These are phyloP conservation scores for Ganoderma meredithae DNA, from an alignment of 1,284 basidiomycete genomes.

Conservation along the genomic window DNA sequence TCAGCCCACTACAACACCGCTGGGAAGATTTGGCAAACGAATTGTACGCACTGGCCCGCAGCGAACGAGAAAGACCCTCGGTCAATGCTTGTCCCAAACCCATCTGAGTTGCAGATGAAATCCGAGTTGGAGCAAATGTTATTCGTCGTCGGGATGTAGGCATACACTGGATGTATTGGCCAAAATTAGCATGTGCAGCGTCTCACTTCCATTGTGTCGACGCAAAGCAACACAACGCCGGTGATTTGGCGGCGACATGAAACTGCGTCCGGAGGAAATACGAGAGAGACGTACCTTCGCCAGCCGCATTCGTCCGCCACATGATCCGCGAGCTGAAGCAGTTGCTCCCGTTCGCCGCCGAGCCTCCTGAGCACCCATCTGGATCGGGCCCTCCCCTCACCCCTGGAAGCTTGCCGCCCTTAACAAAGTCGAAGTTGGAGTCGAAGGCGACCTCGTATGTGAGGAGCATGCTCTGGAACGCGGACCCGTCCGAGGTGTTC, in stretches of 20 bases:
- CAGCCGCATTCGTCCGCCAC: conserved; percentile 51
- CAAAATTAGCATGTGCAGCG: neutral
- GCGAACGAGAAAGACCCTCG: conserved; percentile 49
- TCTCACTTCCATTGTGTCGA: neutral
- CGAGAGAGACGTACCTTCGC: conserved; percentile 47
- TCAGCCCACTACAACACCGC: neutral
- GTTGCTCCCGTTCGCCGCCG: conserved; percentile 47
- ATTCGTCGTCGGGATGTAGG: conserved; percentile 40
- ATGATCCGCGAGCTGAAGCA: conserved; percentile 57
- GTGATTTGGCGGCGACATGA: neutral
- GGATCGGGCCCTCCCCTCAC: conserved; percentile 50
- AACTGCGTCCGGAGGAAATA: neutral
- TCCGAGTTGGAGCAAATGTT: conserved; percentile 36
- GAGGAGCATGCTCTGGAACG: conserved; percentile 69
- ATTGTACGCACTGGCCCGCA: conserved; percentile 57
- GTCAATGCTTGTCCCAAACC: conserved; percentile 51
- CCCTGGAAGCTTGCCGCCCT: conserved; percentile 58
- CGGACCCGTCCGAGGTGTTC: conserved; percentile 61
- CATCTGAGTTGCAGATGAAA: conserved; percentile 47
- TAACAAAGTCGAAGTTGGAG: conserved; percentile 55
- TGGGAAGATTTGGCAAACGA: neutral
- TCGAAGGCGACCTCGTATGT: conserved; percentile 80
- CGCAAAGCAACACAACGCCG: neutral
- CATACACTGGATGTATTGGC: conserved; percentile 42
- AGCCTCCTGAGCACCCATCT: conserved; percentile 50